Evolutionary conservation across 1,284 basidiomycete genomes (phyloP), one percentile per base, ranked within the genome.

Genomic region (Cutaneotrichosporon mucoides): DNA sequence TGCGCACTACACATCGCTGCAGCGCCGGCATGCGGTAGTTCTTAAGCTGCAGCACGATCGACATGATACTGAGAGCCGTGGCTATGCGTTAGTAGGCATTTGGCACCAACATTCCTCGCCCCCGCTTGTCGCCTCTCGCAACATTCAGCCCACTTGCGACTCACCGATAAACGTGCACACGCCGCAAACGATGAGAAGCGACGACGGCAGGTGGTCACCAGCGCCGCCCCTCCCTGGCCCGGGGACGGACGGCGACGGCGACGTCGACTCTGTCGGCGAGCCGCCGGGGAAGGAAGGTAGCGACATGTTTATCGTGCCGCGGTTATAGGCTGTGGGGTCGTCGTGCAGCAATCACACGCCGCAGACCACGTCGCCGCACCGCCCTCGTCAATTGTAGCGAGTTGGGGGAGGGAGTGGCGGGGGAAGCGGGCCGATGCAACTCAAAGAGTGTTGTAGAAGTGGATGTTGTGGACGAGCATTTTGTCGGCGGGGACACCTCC

Each of bases 11-110:
- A 84, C 92, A 90, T 66, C 77, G 62, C 79, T 93, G 92, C 36
- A 94, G 76, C 4, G 84, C 76, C 2, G 90, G 90, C 73, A 90
- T 89, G 58, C 91, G 81, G 71, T 95, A 95, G 72, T 90, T 92
- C 79, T 92, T 90, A 61, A 98, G 82, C 67, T 99, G 94, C 5
- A 92, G 82, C 68, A 84, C 85, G 67, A 99, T 93, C 2, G 90
- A 92, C 73, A 86, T 85, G 40, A 86, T 81, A 5, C 91, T 92
- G 24, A 96, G 84, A 2, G 84, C 70, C 5, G 92, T 92, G 1
- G 94, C 89, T 77, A 52, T 24, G 24, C 24, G 24, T 24, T 24
- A 24, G 24, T 9, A 7, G 4, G 41, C 24, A 24, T n/a, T n/a
- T 24, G 24, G 24, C 24, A 24, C 24, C 24, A 24, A 24, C 24